Base-by-base conservation (phyloP, 352 stramenopile genomes). In the Pythium brachiatum region DNA sequence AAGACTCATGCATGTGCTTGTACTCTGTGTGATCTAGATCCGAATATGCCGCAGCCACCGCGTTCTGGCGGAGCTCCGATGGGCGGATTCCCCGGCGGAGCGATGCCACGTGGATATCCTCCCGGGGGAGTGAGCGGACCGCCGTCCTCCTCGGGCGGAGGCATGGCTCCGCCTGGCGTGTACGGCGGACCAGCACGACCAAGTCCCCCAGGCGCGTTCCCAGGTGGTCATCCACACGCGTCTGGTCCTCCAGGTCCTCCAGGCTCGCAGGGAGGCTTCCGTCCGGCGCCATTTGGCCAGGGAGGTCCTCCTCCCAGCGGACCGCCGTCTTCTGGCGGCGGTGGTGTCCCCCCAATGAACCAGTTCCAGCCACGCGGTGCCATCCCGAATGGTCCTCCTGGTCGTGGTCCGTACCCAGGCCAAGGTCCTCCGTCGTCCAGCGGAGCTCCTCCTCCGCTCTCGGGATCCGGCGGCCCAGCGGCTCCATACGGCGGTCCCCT, bases 301-400 rank as follows among this genome's bases (percentile, higher is more conserved):
- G 53, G 52, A n/a, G n/a, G n/a, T 50, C 62, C 67, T 36, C 75
- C 43, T 2, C 47, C 21, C 18, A 44, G 23, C 16, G 63, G 63
- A 11, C 71, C 62, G n/a, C 81, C 72, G 7, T 75, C 75, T 9
- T 71, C 73, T n/a, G 70, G 69, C 21, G 68, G 68, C 20, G 52
- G 69, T 29, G 11, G 44, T 57, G 34, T 51, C 7, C 74, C 74
- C 12, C 76, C 78, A 32, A 62, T 80, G 58, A 85, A 76, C 60
- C 69, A 83, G 47, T 79, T 74, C 44, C 56, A 68, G 46, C 72
- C 74, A 46, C 60, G 68, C 50, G 72, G 68, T 76, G 66, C 8
- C 41, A 47, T 57, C 8, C 60, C 60, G 9, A 51, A 57, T 41
- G 60, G 52, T 27, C 53, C 62, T 23, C 72, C 72, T 18, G 67